phyloP scores from a whole-genome alignment of 1,284 basidiomycete genomes.

The Tausonia pullulans region DNA sequence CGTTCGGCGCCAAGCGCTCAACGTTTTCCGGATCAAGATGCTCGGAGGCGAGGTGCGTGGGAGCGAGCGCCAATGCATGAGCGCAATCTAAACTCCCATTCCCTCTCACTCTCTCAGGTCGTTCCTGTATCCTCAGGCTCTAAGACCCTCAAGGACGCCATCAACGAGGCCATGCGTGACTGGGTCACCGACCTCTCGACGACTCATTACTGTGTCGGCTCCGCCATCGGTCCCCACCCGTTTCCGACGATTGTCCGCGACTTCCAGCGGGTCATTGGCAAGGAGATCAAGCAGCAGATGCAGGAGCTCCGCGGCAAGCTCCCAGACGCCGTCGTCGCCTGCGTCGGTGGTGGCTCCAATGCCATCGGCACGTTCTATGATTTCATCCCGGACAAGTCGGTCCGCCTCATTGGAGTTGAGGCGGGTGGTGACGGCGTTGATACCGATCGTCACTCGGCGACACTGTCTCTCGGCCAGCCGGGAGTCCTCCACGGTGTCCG shows the following conservation, averaged over 20 bases:
- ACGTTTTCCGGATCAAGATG: constrained; percentile 98
- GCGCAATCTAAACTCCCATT: not conserved
- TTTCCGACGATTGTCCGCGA: constrained; percentile 98
- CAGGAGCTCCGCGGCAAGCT: constrained; percentile 64
- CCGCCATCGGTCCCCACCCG: constrained; percentile 93
- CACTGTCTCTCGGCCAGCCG: constrained; percentile 74
- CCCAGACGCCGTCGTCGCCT: constrained; percentile 89
- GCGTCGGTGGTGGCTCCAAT: constrained; percentile 94
- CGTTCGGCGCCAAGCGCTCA: constrained; percentile 84
- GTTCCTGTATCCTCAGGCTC: constrained; percentile 90
- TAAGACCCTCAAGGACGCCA: constrained; percentile 92
- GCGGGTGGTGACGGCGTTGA: constrained; percentile 88
- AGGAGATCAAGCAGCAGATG: constrained; percentile 87
- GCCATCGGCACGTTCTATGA: constrained; percentile 95
- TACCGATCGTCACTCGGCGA: constrained; percentile 80
- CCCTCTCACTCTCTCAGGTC: constrained; percentile 43
- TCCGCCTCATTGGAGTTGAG: constrained; percentile 83
- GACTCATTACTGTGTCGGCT: constrained; percentile 95
- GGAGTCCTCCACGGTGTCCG: constrained; percentile 94
- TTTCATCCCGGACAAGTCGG: constrained; percentile 74
- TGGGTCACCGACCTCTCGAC: constrained; percentile 93
- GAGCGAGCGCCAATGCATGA: too few relatives aligned
- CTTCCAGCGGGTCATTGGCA: constrained; percentile 91
- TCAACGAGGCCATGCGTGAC: constrained; percentile 92
- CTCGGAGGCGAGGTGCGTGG: constrained; percentile 68